These are phyloP conservation scores for Fusarium lyarnte DNA, from an alignment of 2,329 filamentous ascomycete genomes.

Conservation along the genomic window DNA sequence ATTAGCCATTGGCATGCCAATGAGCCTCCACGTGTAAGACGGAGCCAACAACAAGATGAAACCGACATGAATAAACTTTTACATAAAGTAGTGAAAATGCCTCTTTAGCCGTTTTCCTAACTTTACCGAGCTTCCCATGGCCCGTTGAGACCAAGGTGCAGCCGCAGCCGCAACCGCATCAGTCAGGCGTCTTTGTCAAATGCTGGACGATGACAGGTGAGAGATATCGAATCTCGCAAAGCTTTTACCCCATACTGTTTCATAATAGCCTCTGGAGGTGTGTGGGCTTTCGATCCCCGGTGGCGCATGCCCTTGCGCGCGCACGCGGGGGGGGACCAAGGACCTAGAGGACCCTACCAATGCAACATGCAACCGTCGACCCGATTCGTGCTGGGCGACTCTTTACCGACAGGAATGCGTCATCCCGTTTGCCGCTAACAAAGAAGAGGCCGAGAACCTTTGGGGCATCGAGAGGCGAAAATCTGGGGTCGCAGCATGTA, in stretches of 20 bases:
- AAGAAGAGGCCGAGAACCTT: not conserved
- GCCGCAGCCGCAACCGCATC: not conserved
- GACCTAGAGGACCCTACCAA: constrained; percentile 11
- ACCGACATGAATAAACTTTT: not conserved
- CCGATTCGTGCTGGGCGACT: constrained; percentile 33
- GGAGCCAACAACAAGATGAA: constrained; percentile 3
- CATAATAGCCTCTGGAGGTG: constrained; percentile 39
- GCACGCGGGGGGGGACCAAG: not conserved
- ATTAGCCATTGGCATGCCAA: constrained; percentile 12
- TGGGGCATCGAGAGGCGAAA: constrained; percentile 11
- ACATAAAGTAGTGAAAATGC: constrained; percentile 1
- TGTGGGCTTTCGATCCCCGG: constrained; percentile 16
- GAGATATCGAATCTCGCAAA: constrained; percentile 38
- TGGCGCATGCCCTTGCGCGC: constrained; percentile 1
- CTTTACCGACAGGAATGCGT: constrained; percentile 43
- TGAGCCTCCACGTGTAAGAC: constrained; percentile 19
- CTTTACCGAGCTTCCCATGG: not conserved
- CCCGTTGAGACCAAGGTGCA: constrained; percentile 1
- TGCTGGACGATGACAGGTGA: constrained; percentile 38
- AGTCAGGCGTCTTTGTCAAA: not conserved
- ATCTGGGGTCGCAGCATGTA: constrained; percentile 13
- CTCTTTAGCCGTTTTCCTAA: constrained; percentile 6
- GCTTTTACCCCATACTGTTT: constrained; percentile 46
- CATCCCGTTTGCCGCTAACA: constrained; percentile 38
- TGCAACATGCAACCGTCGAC: constrained; percentile 5